These are phyloP conservation scores for Lachnellula hyalina DNA, from an alignment of 2,329 filamentous ascomycete species.

Conservation along the genomic window DNA sequence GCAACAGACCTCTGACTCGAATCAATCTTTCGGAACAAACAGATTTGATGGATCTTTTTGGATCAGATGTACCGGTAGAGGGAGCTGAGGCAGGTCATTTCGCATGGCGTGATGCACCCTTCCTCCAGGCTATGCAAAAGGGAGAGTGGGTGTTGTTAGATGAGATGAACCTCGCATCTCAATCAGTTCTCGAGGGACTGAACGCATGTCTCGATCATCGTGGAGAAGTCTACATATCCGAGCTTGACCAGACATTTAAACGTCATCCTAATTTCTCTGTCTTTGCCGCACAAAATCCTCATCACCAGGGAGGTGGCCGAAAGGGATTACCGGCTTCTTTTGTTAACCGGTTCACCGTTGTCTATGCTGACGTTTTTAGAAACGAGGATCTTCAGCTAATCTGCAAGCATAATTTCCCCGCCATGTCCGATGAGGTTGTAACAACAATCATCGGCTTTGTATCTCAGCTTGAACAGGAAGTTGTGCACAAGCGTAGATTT, in stretches of 20 bases:
- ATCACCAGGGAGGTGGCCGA: slow-evolving; percentile 91
- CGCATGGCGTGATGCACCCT: slow-evolving; percentile 91
- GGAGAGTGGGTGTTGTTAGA: slow-evolving; percentile 96
- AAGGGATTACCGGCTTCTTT: slow-evolving; percentile 95
- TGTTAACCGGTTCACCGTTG: slow-evolving; percentile 96
- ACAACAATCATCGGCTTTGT: slow-evolving; percentile 72
- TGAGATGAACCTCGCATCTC: slow-evolving; percentile 97
- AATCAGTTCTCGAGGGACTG: slow-evolving; percentile 91
- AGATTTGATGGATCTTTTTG: slow-evolving; percentile 94
- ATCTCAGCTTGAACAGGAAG: slow-evolving; percentile 68
- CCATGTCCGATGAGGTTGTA: slow-evolving; percentile 53
- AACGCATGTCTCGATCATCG: slow-evolving; percentile 96
- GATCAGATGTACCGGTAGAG: slow-evolving; percentile 91
- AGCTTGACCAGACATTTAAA: slow-evolving; percentile 89
- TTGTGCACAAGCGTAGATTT: slow-evolving; percentile 54
- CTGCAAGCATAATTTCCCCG: slow-evolving; percentile 70
- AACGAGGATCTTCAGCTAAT: slow-evolving; percentile 77
- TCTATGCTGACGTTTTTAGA: slow-evolving; percentile 88
- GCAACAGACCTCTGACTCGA: slow-evolving; percentile 77
- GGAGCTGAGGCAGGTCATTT: slow-evolving; percentile 88
- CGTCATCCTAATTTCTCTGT: slow-evolving; percentile 87
- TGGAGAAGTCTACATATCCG: slow-evolving; percentile 91
- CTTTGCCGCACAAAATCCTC: slow-evolving; percentile 95
- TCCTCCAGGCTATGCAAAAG: slow-evolving; percentile 91
- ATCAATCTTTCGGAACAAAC: slow-evolving; percentile 99